Percentiles rank a stretch among this genome's conserved stretches.
Conservation (phyloP, 331 rosid species). For the Telfairia occidentalis region DNA sequence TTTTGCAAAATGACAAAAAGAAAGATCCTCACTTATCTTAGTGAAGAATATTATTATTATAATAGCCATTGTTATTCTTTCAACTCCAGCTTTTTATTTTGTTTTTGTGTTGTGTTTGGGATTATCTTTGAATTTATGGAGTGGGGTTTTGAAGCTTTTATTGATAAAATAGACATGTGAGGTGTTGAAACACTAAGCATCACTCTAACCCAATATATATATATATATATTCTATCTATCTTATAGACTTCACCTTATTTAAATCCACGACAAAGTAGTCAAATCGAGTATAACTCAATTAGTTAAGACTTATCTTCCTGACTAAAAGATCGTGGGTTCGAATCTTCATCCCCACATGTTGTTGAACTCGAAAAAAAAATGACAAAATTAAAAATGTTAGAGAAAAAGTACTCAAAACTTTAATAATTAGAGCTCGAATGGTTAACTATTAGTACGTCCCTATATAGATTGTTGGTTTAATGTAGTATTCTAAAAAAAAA, state of each 20-base stretch:
- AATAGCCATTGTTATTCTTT: neutral
- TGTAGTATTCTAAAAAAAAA: too few relatives aligned
- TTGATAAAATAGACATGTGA: neutral
- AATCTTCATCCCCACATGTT: too few relatives aligned
- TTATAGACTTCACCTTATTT: neutral
- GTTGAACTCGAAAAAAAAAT: too few relatives aligned
- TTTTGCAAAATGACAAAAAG: conserved; percentile 3
- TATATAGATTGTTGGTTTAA: too few relatives aligned
- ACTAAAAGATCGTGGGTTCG: too few relatives aligned
- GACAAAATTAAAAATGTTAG: too few relatives aligned
- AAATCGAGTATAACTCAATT: too few relatives aligned
- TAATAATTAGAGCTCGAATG: too few relatives aligned
- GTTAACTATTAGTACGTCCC: too few relatives aligned
- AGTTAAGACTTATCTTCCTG: too few relatives aligned
- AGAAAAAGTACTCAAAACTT: too few relatives aligned
- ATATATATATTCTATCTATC: neutral
- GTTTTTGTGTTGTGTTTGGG: neutral
- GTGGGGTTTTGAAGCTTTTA: neutral
- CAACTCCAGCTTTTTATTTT: neutral
- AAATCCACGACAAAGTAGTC: too few relatives aligned
- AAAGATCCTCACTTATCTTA: conserved; percentile 8
- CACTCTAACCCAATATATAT: neutral
- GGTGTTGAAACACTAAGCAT: neutral
- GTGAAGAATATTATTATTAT: neutral
- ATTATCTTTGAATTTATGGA: neutral